Percentiles rank a stretch among this genome's conserved stretches.
Conservation (phyloP, 257 asterid genomes). For the Eustoma russellianum region DNA sequence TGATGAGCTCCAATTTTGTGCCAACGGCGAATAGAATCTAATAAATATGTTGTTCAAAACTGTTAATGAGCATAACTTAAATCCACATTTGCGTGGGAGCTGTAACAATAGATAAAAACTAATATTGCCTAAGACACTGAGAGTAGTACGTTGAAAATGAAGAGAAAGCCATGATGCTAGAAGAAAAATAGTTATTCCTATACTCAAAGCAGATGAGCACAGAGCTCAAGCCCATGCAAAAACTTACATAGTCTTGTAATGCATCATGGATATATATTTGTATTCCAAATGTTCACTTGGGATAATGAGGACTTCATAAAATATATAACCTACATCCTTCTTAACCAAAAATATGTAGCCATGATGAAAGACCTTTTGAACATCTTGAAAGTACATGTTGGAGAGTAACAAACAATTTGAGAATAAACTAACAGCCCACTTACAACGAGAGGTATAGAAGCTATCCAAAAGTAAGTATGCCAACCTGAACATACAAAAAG, state of each 20-base stretch:
- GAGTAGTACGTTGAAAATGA: neutral
- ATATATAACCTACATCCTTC: neutral
- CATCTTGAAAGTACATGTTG: neutral
- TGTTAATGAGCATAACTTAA: neutral
- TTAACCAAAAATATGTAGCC: neutral
- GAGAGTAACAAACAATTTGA: neutral
- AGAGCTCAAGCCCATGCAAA: neutral
- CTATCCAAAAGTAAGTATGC: conserved; percentile 98
- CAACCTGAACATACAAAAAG: conserved; percentile 52
- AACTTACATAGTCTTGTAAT: neutral
- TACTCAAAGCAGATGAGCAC: neutral
- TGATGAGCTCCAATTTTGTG: conserved; percentile 89
- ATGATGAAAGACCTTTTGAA: neutral
- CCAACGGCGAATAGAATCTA: conserved; percentile 94
- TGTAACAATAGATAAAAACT: too few species aligned
- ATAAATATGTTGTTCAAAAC: conserved; percentile 3
- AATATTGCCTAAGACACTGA: neutral
- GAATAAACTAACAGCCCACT: conserved; percentile 20
- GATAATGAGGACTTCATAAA: neutral
- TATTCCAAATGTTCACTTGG: neutral
- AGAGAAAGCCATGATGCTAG: neutral
- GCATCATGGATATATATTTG: neutral
- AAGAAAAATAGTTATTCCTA: neutral
- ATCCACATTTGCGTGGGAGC: neutral
- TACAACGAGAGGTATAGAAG: conserved; percentile 73